Evolutionary conservation across 176 grass and related monocot species (phyloP), one percentile per base, ranked within the genome.

Genomic region (Zoysia japonica): DNA sequence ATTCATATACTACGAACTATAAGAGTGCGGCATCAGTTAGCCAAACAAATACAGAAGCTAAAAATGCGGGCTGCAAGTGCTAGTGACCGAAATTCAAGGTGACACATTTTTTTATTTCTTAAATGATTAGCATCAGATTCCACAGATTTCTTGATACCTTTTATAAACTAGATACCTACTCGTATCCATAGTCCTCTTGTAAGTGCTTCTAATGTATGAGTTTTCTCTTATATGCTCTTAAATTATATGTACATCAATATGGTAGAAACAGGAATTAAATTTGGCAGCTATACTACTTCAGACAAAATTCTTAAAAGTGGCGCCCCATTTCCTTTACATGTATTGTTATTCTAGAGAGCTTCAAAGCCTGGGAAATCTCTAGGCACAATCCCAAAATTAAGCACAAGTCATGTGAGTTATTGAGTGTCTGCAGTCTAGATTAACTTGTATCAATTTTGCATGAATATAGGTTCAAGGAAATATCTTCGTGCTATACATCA

Each of bases 31-130:
- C 74, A 51, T 59, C 43, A 13, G 59, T 50, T 87, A 36, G 85
- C 59, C 8, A 82, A 60, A 78, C 35, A 82, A 72, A 87, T 87
- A 11, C 73, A 82, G 36, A 50, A 87, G 44, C 73, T 82, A 12
- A 78, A 78, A 78, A 11, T 4, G 1, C 67, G 59, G 6, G 17
- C 79, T 82, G 49, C 36, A 43, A 48, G n/a, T 87, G 55, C 65
- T 20, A 78, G 57, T 2, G 12, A 77, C 17, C 85, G 59, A 48
- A 87, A 87, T 55, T 72, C 67, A 43, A 82, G 67, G 78, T 87
- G 81, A 71, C 16, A 5, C 56, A 15, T 16, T 54, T 3, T 9
- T 36, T 9, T 2, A 4, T 41, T 19, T 59, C 9, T 60, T 28
- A 10, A 40, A 61, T 19, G 6, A 57, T 57, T 52, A 53, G 8